Evolutionary conservation across 2,329 filamentous ascomycete species (phyloP).

Genomic region (Fusarium cicatricum): DNA sequence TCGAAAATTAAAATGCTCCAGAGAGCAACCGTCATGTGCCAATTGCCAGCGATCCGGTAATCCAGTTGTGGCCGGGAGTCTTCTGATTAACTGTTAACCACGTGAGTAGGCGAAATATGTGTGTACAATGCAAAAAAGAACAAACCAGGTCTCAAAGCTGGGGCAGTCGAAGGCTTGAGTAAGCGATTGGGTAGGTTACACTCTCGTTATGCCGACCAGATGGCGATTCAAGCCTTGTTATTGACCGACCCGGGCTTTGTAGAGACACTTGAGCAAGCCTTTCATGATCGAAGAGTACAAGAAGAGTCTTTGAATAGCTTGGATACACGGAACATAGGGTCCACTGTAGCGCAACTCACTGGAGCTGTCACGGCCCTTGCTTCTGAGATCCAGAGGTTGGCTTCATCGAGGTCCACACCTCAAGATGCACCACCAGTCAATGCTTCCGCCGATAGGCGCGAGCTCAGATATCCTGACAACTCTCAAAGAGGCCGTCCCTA

Average conservation of each 20-base stretch:
- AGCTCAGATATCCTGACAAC: no score
- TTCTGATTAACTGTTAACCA: background rate
- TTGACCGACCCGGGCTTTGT: background rate
- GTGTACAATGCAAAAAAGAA: slow-evolving; percentile 22
- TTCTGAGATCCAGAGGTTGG: background rate
- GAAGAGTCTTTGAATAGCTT: background rate
- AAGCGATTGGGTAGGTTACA: slow-evolving; percentile 12
- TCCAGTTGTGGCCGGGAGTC: background rate
- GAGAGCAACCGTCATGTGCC: background rate
- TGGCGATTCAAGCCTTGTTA: no score
- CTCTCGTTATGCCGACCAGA: no score
- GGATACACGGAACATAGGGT: background rate
- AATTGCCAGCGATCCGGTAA: background rate
- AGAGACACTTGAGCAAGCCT: background rate
- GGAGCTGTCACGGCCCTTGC: background rate
- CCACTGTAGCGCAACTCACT: background rate
- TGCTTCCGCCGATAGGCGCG: no score
- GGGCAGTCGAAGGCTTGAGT: slow-evolving; percentile 13
- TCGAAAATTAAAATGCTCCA: slow-evolving; percentile 1
- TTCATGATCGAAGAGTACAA: slow-evolving; percentile 1
- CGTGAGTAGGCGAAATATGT: slow-evolving; percentile 3
- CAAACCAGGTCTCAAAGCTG: slow-evolving; percentile 19
- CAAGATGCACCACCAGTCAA: no score
- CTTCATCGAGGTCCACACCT: background rate
- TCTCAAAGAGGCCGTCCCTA: background rate